Conservation (phyloP, 1,284 basidiomycete species). For the Wallemia ichthyophaga region DNA sequence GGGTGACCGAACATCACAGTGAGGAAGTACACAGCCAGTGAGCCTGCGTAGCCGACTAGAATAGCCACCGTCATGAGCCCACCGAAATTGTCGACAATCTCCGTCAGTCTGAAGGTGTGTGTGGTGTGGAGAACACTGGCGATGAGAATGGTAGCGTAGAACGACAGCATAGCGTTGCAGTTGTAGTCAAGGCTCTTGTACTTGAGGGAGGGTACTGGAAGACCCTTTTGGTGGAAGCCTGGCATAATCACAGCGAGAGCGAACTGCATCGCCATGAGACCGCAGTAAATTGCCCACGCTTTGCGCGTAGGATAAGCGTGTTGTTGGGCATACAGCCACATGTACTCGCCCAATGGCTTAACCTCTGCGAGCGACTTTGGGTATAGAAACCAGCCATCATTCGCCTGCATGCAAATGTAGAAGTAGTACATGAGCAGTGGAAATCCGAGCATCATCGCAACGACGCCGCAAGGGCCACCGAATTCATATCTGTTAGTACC, state of each 20-base stretch:
- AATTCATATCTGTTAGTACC: slow-evolving; percentile 46
- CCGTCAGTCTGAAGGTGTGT: slow-evolving; percentile 61
- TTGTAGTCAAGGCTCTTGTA: slow-evolving; percentile 87
- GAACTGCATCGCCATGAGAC: slow-evolving; percentile 67
- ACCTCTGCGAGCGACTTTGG: slow-evolving; percentile 43
- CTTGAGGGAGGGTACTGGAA: slow-evolving; percentile 64
- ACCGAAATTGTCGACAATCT: slow-evolving; percentile 90
- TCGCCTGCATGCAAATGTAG: slow-evolving; percentile 91
- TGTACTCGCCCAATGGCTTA: slow-evolving; percentile 42
- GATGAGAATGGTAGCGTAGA: slow-evolving; percentile 59
- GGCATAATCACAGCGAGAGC: slow-evolving; percentile 69
- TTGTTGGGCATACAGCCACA: slow-evolving; percentile 61
- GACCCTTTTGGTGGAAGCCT: slow-evolving; percentile 71
- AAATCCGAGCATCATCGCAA: slow-evolving; percentile 81
- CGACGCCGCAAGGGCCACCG: slow-evolving; percentile 69
- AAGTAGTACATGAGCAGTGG: slow-evolving; percentile 88
- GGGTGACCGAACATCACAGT: slow-evolving; percentile 38
- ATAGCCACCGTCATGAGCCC: slow-evolving; percentile 87
- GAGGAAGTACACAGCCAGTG: slow-evolving; percentile 46
- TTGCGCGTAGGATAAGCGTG: slow-evolving; percentile 70
- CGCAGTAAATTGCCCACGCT: slow-evolving; percentile 64
- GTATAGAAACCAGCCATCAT: slow-evolving; percentile 56
- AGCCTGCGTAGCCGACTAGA: slow-evolving; percentile 59
- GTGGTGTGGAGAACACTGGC: slow-evolving; percentile 47
- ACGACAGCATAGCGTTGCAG: slow-evolving; percentile 70